phyloP scores from a whole-genome alignment of 2,329 filamentous ascomycete species.

The Epichloe brachyelytri region DNA sequence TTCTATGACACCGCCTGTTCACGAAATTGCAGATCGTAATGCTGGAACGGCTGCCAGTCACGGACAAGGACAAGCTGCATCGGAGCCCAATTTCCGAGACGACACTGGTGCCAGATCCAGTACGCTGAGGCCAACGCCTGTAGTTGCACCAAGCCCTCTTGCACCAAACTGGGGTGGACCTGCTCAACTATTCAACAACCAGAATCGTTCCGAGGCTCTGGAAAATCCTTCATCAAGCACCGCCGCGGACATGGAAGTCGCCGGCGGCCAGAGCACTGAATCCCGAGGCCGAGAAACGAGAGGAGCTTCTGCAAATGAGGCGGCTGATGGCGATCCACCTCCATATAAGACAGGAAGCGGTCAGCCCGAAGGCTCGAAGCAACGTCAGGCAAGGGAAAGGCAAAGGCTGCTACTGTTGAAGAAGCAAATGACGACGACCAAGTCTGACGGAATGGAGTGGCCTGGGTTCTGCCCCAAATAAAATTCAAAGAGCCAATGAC shows the following conservation, averaged over 20 bases:
- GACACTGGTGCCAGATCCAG: not conserved
- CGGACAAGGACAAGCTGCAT: not conserved
- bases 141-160: slow-evolving; percentile 35
- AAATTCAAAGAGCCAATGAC: not conserved
- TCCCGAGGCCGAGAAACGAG: not conserved
- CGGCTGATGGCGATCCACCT: not conserved
- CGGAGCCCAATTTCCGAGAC: not conserved
- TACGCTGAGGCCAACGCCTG: slow-evolving; percentile 15
- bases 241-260: not conserved
- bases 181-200: slow-evolving; percentile 32
- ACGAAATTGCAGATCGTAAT: not conserved
- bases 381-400: slow-evolving; percentile 26
- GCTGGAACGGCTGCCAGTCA: not conserved
- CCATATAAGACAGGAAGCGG: not conserved
- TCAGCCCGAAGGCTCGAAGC: not conserved
- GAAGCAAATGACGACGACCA: slow-evolving; percentile 27
- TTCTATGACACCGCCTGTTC: not conserved
- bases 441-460: not conserved
- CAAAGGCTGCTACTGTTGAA: slow-evolving; percentile 33
- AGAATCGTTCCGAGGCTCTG: slow-evolving; percentile 13
- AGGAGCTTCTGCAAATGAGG: not conserved
- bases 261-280: not conserved
- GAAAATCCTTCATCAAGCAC: slow-evolving; percentile 9
- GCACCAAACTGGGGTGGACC: slow-evolving; percentile 38
- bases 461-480: not conserved